phyloP scores from a whole-genome alignment of 2,329 filamentous ascomycete genomes.

The Aspergillus ustus region DNA sequence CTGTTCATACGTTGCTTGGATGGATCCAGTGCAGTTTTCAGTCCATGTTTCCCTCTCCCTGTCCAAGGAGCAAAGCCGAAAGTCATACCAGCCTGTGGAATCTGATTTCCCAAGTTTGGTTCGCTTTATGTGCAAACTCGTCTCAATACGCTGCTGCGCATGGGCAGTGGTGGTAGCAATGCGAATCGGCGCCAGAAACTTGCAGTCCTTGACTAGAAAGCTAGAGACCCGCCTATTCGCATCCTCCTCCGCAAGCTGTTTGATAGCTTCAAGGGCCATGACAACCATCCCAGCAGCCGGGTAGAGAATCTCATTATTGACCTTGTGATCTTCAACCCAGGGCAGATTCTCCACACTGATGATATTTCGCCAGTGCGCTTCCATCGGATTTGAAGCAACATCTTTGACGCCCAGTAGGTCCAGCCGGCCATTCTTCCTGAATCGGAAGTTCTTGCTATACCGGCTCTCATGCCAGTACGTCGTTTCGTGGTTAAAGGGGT shows the following conservation, averaged over 20 bases:
- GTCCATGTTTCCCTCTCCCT: neutral
- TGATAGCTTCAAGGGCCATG: slow-evolving; percentile 6
- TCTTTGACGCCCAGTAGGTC: slow-evolving; percentile 15
- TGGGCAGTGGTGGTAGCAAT: neutral
- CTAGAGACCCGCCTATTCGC: neutral
- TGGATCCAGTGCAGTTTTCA: neutral
- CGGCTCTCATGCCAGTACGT: slow-evolving; percentile 16
- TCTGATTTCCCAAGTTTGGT: neutral
- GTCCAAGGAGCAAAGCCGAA: neutral
- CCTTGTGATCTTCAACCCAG: slow-evolving; percentile 10
- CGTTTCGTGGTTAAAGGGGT: slow-evolving; percentile 15
- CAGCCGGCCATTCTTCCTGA: slow-evolving; percentile 11
- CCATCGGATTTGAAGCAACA: neutral
- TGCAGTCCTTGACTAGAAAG: neutral
- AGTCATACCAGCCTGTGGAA: neutral
- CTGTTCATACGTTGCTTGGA: neutral
- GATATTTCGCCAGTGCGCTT: slow-evolving; percentile 6
- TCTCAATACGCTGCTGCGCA: neutral
- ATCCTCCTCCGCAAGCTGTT: neutral
- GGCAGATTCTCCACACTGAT: slow-evolving; percentile 2
- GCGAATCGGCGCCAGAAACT: neutral
- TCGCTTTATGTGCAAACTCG: neutral
- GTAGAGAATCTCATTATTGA: neutral
- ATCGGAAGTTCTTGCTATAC: slow-evolving; percentile 5
- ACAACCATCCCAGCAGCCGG: slow-evolving; percentile 1